Percentiles rank a stretch among this genome's conserved stretches.
Conservation (phyloP, 345 rosid genomes). For the Eutrema japonicum region DNA sequence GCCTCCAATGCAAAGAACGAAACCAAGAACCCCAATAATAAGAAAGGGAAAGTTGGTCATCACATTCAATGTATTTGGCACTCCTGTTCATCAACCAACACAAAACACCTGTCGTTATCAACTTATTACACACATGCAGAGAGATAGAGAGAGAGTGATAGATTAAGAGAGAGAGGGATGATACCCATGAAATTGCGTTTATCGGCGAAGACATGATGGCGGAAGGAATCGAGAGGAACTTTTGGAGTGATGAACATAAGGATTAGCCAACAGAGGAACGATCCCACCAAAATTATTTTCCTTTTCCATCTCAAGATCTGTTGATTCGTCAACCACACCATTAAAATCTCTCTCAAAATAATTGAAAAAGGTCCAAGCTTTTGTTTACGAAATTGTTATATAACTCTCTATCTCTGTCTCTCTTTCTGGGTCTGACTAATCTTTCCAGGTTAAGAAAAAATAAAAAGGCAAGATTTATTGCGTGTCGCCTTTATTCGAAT, state of each 20-base stretch:
- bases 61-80: conserved; percentile 88
- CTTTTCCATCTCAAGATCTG: conserved; percentile 53
- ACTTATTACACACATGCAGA: conserved; percentile 27
- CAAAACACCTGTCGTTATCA: conserved; percentile 28
- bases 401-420: neutral
- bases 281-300: conserved; percentile 54
- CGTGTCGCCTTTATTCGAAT: conserved; percentile 13
- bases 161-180: neutral
- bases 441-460: conserved; percentile 35
- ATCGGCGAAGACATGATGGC: conserved; percentile 65
- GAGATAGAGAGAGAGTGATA: neutral
- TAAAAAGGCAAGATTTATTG: neutral
- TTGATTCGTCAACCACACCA: conserved; percentile 65
- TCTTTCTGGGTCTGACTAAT: conserved; percentile 21
- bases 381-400: neutral
- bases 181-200: conserved; percentile 87
- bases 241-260: conserved; percentile 73
- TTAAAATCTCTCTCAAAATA: conserved; percentile 20
- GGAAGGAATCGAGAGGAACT: conserved; percentile 55
- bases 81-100: conserved; percentile 54
- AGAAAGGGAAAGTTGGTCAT: conserved; percentile 84
- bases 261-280: conserved; percentile 60
- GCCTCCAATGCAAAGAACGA: conserved; percentile 71
- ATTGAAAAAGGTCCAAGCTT: conserved; percentile 30
- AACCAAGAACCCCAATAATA: conserved; percentile 76